These are phyloP conservation scores for Ormosia semicastrata DNA, from an alignment of 306 rosid species.

Conservation along the genomic window DNA sequence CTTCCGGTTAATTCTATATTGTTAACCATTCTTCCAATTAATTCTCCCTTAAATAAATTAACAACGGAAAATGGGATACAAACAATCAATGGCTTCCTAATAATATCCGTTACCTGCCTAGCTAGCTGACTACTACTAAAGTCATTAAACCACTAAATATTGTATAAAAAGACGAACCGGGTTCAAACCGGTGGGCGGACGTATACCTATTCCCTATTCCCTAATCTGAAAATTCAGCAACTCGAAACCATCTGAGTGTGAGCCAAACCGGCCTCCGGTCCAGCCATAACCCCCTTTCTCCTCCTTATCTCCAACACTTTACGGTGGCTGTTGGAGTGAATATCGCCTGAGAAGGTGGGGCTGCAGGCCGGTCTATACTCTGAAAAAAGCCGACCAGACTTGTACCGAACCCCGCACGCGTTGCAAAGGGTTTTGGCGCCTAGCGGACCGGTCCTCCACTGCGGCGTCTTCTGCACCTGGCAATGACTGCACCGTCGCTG, in stretches of 20 bases:
- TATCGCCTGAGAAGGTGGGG: constrained; percentile 65
- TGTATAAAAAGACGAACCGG: constrained; percentile 37
- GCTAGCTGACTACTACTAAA: constrained; percentile 17
- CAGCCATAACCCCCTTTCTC: constrained; percentile 44
- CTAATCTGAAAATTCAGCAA: constrained; percentile 36
- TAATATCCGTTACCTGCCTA: constrained; percentile 25
- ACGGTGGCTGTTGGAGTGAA: constrained; percentile 90
- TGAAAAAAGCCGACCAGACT: constrained; percentile 87
- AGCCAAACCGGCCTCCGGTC: constrained; percentile 40
- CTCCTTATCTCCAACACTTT: constrained; percentile 88
- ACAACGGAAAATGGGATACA: constrained; percentile 24
- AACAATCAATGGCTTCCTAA: constrained; percentile 43
- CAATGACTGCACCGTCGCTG: constrained; percentile 92
- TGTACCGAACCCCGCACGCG: constrained; percentile 94
- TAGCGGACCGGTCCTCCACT: constrained; percentile 92
- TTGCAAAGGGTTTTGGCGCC: constrained; percentile 91
- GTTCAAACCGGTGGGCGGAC: constrained; percentile 21
- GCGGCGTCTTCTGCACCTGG: constrained; percentile 88
- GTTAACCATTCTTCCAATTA: too few relatives aligned
- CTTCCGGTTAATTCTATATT: too few relatives aligned
- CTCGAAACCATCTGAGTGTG: constrained; percentile 41
- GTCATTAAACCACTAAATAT: background rate
- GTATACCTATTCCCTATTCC: constrained; percentile 22
- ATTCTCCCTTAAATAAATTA: background rate
- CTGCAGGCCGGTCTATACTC: constrained; percentile 98